phyloP scores from a whole-genome alignment of 768 basidiomycete genomes.

The Sporobolomyces phaffii region DNA sequence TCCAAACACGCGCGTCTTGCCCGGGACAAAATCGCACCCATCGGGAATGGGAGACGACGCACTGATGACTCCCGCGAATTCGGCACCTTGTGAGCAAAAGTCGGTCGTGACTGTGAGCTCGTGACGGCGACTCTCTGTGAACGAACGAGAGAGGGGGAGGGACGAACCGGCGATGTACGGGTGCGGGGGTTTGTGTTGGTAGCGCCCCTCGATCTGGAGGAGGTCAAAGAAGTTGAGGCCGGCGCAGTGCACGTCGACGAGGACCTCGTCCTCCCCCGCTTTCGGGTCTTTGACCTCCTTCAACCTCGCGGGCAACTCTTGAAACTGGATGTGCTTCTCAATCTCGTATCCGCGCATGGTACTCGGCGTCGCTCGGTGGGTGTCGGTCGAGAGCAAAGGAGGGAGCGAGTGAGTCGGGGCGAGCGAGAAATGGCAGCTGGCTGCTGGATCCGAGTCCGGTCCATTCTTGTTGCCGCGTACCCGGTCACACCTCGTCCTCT shows the following conservation, averaged over 20 bases:
- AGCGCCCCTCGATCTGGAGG: conserved; percentile 42
- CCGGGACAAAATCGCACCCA: conserved; percentile 69
- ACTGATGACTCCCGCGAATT: conserved; percentile 77
- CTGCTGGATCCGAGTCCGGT: too few species aligned
- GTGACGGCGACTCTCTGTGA: too few species aligned
- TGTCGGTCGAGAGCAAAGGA: background rate
- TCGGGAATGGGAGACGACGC: conserved; percentile 65
- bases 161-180: conserved; percentile 65
- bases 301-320: conserved; percentile 51
- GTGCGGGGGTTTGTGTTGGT: conserved; percentile 72
- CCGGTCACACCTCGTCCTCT: too few species aligned
- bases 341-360: conserved; percentile 46
- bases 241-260: conserved; percentile 69
- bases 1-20: conserved; percentile 79
- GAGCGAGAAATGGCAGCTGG: too few species aligned
- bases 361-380: background rate
- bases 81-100: conserved; percentile 38
- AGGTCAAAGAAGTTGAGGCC: conserved; percentile 63
- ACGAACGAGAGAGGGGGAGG: too few species aligned
- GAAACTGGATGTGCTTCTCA: conserved; percentile 62
- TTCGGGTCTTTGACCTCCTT: conserved; percentile 58
- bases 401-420: background rate
- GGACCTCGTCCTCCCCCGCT: conserved; percentile 54
- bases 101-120: background rate
- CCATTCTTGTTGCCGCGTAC: too few species aligned